Evolutionary conservation across 352 stramenopile genomes (phyloP), one percentile per base, ranked within the genome.

Genomic region (Paralagenidium karlingii): DNA sequence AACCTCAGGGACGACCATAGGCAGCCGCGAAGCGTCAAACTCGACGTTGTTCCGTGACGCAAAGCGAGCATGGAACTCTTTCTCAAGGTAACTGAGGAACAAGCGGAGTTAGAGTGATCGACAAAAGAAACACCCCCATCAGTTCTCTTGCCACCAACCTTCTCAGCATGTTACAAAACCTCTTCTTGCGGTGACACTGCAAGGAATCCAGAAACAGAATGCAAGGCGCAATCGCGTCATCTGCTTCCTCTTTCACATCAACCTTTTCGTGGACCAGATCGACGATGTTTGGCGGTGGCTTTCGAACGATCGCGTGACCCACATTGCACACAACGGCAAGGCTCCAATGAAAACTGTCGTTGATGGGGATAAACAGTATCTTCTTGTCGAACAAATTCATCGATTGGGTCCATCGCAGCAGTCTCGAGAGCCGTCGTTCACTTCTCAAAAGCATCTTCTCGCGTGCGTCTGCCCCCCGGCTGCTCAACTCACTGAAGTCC

Each of bases 181-280:
- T 85, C 22, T 83, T 79, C 55, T 96, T 96, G 38, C 65, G 74
- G 51, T 98, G 93, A 45, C 83, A 94, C n/a, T 75, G 79, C 30
- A 97, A 64, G 30, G 90, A 97, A 58, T 98, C 93, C 31, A 98
- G 63, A 58, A 97, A 97, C 8, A 97, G 63, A 30, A 97, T 60
- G 47, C 84, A 95, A 13, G 63, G 63, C 32, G 73, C 30, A 7
- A 36, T 36, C 3, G 22, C 30, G 22, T 7, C 30, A 16, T 3
- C 30, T 16, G 30, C 3, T 3, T 8, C 3, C 16, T 36, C 7
- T 20, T 7, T 3, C 22, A 22, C 16, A 3, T 36, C 22, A 3
- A 7, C 22, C 3, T 7, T 36, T 36, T 36, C 30, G 30, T 36
- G 30, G 16, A 22, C 22, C 3, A 20, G 22, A 20, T 22, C 3